phyloP scores from a whole-genome alignment of 257 asterid species.

The Solanum chilense region DNA sequence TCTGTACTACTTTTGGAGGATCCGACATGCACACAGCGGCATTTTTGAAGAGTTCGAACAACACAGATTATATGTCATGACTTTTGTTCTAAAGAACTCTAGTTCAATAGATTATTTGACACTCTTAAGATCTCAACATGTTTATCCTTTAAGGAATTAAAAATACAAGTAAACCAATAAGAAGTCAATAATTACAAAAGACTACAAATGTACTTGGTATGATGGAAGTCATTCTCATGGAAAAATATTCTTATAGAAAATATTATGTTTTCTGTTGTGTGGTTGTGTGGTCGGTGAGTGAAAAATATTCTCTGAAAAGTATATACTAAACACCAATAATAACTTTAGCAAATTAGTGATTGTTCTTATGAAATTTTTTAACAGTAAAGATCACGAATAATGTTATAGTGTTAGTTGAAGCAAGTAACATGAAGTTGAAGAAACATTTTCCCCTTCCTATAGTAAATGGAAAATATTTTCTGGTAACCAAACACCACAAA shows the following conservation, averaged over 20 bases:
- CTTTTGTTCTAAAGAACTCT: not conserved
- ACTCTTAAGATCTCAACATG: not conserved
- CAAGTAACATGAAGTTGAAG: not conserved
- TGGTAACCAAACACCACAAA: not conserved
- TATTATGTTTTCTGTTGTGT: not conserved
- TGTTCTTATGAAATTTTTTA: not conserved
- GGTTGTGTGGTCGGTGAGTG: not conserved
- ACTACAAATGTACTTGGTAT: not conserved
- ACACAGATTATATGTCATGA: not conserved
- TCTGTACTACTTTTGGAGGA: not conserved
- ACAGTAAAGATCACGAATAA: not conserved
- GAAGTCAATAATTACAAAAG: not conserved
- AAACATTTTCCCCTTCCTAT: not conserved
- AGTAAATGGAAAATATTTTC: not conserved
- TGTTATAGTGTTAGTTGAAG: not conserved
- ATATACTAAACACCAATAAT: not conserved
- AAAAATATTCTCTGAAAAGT: not conserved
- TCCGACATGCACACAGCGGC: not conserved
- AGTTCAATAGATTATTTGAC: not conserved
- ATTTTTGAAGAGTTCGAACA: not conserved
- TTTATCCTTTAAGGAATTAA: not conserved
- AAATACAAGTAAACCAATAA: not conserved
- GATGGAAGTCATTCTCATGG: not conserved
- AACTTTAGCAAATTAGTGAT: not conserved
- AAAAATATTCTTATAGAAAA: not conserved